These are phyloP conservation scores for Colletotrichum musae DNA, from an alignment of 2,329 filamentous ascomycete species.

Conservation along the genomic window DNA sequence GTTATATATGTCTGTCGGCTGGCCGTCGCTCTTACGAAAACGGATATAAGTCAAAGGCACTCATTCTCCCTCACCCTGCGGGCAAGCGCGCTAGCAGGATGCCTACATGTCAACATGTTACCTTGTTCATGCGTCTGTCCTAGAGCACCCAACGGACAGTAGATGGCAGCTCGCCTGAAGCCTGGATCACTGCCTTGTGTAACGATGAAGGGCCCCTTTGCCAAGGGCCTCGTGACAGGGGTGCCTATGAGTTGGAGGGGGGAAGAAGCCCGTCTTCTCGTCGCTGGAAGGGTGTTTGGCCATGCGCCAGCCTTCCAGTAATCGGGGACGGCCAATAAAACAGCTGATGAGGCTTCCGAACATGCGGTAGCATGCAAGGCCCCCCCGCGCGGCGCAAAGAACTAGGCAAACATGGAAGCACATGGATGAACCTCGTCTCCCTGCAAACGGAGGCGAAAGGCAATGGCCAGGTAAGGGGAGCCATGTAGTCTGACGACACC, in stretches of 20 bases:
- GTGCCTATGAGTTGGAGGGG: not conserved
- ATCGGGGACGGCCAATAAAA: conserved; percentile 33
- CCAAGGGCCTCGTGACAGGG: conserved; percentile 10
- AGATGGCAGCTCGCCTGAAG: not conserved
- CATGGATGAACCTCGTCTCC: not conserved
- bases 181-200: conserved; percentile 18
- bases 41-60: not conserved
- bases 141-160: conserved; percentile 1
- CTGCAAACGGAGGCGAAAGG: not conserved
- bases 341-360: conserved; percentile 7
- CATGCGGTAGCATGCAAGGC: conserved; percentile 14
- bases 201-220: not conserved
- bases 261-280: not conserved
- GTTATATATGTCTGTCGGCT: no score
- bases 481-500: conserved; percentile 17
- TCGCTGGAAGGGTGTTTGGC: not conserved
- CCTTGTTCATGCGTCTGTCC: not conserved
- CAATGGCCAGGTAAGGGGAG: not conserved
- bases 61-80: not conserved
- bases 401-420: conserved; percentile 31
- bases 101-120: conserved; percentile 16
- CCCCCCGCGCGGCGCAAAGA: conserved; percentile 12
- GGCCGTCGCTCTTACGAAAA: not conserved
- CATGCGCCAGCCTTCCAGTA: conserved; percentile 29
- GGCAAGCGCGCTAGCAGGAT: conserved; percentile 6